These are phyloP conservation scores for Penicillium sp. DNA, from an alignment of 2,329 filamentous ascomycete species.

Conservation along the genomic window DNA sequence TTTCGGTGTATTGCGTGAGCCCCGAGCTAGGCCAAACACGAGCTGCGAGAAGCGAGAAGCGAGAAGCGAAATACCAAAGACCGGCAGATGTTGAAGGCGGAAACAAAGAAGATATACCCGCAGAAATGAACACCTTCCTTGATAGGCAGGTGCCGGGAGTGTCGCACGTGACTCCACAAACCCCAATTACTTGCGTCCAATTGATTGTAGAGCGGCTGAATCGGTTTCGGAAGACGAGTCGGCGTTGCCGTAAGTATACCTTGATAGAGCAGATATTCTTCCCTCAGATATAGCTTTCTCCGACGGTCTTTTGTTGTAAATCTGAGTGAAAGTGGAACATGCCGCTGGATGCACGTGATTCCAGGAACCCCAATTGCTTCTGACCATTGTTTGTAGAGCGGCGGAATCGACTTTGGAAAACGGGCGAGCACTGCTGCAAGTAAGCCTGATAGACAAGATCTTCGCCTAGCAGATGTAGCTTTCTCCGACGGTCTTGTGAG, in stretches of 20 bases:
- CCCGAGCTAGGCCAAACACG: background rate
- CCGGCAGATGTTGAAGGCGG: background rate
- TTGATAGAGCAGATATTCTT: no score
- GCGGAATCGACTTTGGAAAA: no score
- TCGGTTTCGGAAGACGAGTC: no score
- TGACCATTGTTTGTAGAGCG: no score
- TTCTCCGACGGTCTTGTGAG: background rate
- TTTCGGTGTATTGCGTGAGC: no score
- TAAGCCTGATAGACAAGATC: no score
- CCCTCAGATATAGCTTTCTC: no score
- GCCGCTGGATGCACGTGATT: no score
- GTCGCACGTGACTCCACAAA: background rate
- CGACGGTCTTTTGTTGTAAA: accelerated
- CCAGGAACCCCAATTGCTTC: no score
- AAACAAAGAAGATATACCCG: background rate
- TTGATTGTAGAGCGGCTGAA: background rate
- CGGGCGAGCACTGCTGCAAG: no score
- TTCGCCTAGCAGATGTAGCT: no score
- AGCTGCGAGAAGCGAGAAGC: background rate
- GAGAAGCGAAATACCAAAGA: background rate
- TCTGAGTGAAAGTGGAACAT: no score
- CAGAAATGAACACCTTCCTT: background rate
- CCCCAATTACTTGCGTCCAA: background rate
- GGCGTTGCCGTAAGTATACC: background rate
- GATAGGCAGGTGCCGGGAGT: background rate